A percentile compares a stretch with the other conserved stretches of the same genome.
Evolutionary conservation across 768 basidiomycete genomes (phyloP).

Genomic region (Paxillus involutus): DNA sequence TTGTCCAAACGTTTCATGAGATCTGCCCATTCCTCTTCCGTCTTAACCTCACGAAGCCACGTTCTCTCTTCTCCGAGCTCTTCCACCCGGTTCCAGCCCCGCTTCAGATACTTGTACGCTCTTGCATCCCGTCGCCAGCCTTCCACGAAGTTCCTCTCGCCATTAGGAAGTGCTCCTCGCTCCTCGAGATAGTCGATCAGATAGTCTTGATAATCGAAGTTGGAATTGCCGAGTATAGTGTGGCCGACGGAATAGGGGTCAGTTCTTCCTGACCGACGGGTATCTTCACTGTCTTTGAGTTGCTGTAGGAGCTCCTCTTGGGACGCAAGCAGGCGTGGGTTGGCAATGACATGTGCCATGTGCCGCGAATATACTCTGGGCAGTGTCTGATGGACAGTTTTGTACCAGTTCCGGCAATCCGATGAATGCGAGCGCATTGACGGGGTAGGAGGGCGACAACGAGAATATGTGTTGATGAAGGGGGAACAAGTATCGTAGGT

Average conservation of each 20-base stretch:
- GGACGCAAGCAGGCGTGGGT: slow-evolving; percentile 38
- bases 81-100: slow-evolving; percentile 46
- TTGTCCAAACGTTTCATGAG: slow-evolving; percentile 45
- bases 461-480: slow-evolving; percentile 51
- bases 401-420: slow-evolving; percentile 48
- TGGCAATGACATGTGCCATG: slow-evolving; percentile 43
- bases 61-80: slow-evolving; percentile 34
- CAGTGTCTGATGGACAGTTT: slow-evolving; percentile 47
- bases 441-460: slow-evolving; percentile 41
- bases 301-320: slow-evolving; percentile 38
- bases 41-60: slow-evolving; percentile 48
- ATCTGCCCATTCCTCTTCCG: slow-evolving; percentile 48
- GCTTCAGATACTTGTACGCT: slow-evolving; percentile 34
- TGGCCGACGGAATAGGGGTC: slow-evolving; percentile 52
- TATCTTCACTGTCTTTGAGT: slow-evolving; percentile 41
- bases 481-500: slow-evolving; percentile 51
- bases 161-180: slow-evolving; percentile 35
- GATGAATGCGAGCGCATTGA: slow-evolving; percentile 53
- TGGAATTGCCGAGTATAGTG: slow-evolving; percentile 32
- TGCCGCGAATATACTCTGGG: slow-evolving; percentile 46
- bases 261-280: slow-evolving; percentile 35
- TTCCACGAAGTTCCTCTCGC: slow-evolving; percentile 47
- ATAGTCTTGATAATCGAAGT: slow-evolving; percentile 40
- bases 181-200: slow-evolving; percentile 3
- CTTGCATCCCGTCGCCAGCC: slow-evolving; percentile 42